Evolutionary conservation across 352 stramenopile genomes (phyloP).

Genomic region (Pythium folliculosum): DNA sequence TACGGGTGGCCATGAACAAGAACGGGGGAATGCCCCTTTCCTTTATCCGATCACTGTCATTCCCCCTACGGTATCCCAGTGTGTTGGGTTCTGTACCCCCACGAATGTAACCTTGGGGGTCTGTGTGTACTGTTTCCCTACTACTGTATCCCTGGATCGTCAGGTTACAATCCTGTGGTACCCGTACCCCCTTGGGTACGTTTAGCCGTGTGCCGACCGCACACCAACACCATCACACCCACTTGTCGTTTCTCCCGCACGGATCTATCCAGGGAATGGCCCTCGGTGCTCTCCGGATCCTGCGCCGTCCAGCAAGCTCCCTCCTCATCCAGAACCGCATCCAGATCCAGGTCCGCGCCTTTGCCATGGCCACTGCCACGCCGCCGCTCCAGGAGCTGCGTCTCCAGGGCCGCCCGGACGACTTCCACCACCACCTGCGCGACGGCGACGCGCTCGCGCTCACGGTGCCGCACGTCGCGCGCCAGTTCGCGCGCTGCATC

Average conservation of each 20-base stretch:
- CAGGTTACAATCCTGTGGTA: no score
- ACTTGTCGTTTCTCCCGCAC: slow-evolving; percentile 11
- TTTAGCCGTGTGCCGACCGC: neutral
- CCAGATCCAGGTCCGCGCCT: neutral
- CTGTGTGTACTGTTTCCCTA: no score
- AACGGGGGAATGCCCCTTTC: no score
- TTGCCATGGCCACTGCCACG: neutral
- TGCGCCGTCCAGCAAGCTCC: slow-evolving; percentile 1
- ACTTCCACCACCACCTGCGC: slow-evolving; percentile 98
- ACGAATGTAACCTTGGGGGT: no score
- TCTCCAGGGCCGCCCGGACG: slow-evolving; percentile 76
- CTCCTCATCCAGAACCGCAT: neutral
- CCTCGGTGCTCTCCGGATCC: slow-evolving; percentile 10
- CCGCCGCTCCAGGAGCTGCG: slow-evolving; percentile 14
- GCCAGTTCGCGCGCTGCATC: slow-evolving; percentile 89
- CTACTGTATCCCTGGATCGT: no score
- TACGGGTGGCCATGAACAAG: no score
- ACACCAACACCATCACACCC: neutral
- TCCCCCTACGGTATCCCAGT: neutral
- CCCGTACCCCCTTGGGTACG: no score
- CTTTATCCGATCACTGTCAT: no score
- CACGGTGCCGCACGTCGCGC: slow-evolving; percentile 79
- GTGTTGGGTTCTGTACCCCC: no score
- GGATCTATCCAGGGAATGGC: slow-evolving; percentile 8
- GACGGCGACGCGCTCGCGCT: slow-evolving; percentile 88